Percentiles rank a stretch among this genome's conserved stretches.
phyloP scores from a whole-genome alignment of 2,329 filamentous ascomycete genomes.

The Xylaria polymorpha region DNA sequence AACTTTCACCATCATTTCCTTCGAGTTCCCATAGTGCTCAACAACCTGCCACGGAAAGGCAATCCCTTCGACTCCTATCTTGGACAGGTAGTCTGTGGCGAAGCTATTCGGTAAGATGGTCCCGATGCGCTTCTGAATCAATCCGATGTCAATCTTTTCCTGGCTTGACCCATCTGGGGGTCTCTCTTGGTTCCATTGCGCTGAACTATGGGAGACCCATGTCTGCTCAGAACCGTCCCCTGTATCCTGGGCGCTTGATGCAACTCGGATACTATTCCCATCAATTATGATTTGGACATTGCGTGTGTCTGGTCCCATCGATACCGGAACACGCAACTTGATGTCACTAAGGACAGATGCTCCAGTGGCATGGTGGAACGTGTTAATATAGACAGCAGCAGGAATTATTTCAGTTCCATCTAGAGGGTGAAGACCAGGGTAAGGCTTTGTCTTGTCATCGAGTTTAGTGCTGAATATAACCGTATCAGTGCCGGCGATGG shows the following conservation, averaged over 20 bases:
- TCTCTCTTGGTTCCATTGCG: slow-evolving; percentile 16
- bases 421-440: slow-evolving; percentile 54
- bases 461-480: slow-evolving; percentile 52
- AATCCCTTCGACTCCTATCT: slow-evolving; percentile 55
- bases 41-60: slow-evolving; percentile 56
- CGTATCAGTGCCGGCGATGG: slow-evolving; percentile 47
- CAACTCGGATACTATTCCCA: slow-evolving; percentile 48
- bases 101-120: slow-evolving; percentile 50
- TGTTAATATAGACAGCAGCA: slow-evolving; percentile 56
- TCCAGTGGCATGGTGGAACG: slow-evolving; percentile 49
- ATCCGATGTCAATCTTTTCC: slow-evolving; percentile 41
- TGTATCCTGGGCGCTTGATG: slow-evolving; percentile 49
- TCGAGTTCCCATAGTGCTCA: slow-evolving; percentile 53
- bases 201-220: slow-evolving; percentile 52
- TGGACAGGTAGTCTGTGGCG: slow-evolving; percentile 53
- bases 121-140: slow-evolving; percentile 43
- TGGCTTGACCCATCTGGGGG: neutral
- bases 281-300: slow-evolving; percentile 54
- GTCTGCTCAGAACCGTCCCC: slow-evolving; percentile 26
- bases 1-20: slow-evolving; percentile 56
- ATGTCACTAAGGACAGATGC: slow-evolving; percentile 49
- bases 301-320: slow-evolving; percentile 48
- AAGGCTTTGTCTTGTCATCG: slow-evolving; percentile 54
- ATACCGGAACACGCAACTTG: slow-evolving; percentile 52
- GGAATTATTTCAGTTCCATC: slow-evolving; percentile 58